Base-by-base conservation (phyloP, 139 green algal species). In the Dunaliella sp. region DNA sequence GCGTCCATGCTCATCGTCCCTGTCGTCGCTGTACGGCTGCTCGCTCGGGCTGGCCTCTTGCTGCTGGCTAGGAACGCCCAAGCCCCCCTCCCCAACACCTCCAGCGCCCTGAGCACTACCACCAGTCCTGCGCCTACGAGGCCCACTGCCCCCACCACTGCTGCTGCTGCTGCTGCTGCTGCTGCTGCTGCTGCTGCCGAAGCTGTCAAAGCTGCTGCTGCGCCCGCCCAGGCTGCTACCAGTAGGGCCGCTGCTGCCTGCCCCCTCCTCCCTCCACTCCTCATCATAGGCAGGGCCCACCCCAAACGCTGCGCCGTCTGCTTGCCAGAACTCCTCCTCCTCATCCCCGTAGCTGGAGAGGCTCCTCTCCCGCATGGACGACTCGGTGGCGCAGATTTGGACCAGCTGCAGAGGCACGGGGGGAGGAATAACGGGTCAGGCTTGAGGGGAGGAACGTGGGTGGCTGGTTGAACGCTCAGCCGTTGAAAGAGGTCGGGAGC, bases 301-400 rank as follows among this genome's bases (percentile, higher is more conserved):
- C 7, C 7, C 48, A 7, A 16, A 26, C 48, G 7, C 48, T 65
- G 48, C 48, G 48, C 48, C 76, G n/a, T 81, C n/a, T 22, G n/a
- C 76, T 2, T 81, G n/a, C n/a, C 3, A 36, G 1, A n/a, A 12
- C 3, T 81, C 76, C 33, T 81, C 33, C n/a, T 34, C 76, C 7
- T 81, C 76, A 36, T 81, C 33, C 2, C 76, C 28, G 30, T 31
- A 38, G 31, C 28, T 38, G 76, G n/a, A 22, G 22, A 37, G 30
- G n/a, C 76, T 34, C 7, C 76, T 30, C 1, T 34, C 76, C 2
- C 81, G 81, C 81, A 84, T 84, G 81, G 38, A 36, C 1, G 48
- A 48, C 88, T 91, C 88, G 0, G 35, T 37, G 3, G 88, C 88
- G 48, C 88, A 91, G 65, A 91, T 89, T 38, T 91, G 88, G 38